These are phyloP conservation scores for Lactarius vividus DNA, from an alignment of 768 basidiomycete genomes.

Conservation along the genomic window DNA sequence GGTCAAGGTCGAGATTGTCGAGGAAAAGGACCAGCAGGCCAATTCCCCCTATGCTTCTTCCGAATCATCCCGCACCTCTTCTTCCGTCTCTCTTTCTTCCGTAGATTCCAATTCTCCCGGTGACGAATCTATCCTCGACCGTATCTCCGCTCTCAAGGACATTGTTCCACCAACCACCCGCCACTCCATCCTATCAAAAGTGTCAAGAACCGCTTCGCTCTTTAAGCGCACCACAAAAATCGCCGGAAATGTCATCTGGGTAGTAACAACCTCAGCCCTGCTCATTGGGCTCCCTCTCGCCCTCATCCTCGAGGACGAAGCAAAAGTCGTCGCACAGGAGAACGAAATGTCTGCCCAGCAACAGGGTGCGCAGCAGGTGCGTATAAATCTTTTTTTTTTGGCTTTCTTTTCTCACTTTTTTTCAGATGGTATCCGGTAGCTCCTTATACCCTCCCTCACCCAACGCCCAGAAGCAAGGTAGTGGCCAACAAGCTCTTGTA, in stretches of 20 bases:
- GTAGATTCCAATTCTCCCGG: slow-evolving; percentile 65
- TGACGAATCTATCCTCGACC: slow-evolving; percentile 86
- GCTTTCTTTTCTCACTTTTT: slow-evolving; percentile 3
- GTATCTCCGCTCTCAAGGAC: slow-evolving; percentile 88
- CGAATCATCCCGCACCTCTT: slow-evolving; percentile 70
- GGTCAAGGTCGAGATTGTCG: slow-evolving; percentile 93
- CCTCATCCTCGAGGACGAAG: slow-evolving; percentile 92
- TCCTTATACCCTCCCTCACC: slow-evolving; percentile 26
- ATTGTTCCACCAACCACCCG: slow-evolving; percentile 93
- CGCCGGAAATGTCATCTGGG: slow-evolving; percentile 89
- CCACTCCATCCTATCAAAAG: slow-evolving; percentile 60
- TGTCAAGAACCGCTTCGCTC: slow-evolving; percentile 60
- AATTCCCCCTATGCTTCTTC: slow-evolving; percentile 72
- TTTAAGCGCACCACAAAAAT: slow-evolving; percentile 66
- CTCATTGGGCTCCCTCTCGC: slow-evolving; percentile 93
- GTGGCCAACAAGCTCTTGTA: slow-evolving; percentile 26
- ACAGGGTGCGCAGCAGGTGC: slow-evolving; percentile 86
- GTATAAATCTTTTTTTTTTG: background rate
- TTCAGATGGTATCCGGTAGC: slow-evolving; percentile 26
- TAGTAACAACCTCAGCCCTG: slow-evolving; percentile 89
- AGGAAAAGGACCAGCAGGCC: slow-evolving; percentile 66
- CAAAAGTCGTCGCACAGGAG: slow-evolving; percentile 91
- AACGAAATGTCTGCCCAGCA: slow-evolving; percentile 92
- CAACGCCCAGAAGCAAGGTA: slow-evolving; percentile 17
- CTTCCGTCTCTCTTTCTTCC: slow-evolving; percentile 74